Evolutionary conservation across 2,329 filamentous ascomycete species (phyloP).

Genomic region (Geosmithia flava): DNA sequence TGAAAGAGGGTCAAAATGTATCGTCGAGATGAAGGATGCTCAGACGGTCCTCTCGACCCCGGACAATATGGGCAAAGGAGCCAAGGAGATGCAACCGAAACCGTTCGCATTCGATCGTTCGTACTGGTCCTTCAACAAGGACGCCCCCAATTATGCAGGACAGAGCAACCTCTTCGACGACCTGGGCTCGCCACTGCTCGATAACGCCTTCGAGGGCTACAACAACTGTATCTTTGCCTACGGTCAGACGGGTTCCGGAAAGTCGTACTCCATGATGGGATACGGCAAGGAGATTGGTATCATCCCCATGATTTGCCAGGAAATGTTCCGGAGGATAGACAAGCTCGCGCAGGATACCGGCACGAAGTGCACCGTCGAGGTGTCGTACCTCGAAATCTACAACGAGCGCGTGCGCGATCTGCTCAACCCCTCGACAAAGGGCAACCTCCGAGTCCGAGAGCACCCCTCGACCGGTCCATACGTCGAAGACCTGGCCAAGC

Average conservation of each 20-base stretch:
- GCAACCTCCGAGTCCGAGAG: slow-evolving; percentile 92
- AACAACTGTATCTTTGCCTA: slow-evolving; percentile 99
- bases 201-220: slow-evolving; percentile 97
- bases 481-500: slow-evolving; percentile 92
- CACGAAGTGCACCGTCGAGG: slow-evolving; percentile 83
- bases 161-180: slow-evolving; percentile 85
- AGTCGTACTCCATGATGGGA: slow-evolving; percentile 99
- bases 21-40: slow-evolving; percentile 88
- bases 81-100: slow-evolving; percentile 63
- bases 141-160: slow-evolving; percentile 71
- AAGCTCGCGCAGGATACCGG: slow-evolving; percentile 59
- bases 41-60: slow-evolving; percentile 81
- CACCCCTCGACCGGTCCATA: slow-evolving; percentile 96
- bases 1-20: slow-evolving; percentile 87
- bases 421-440: slow-evolving; percentile 88
- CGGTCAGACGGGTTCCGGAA: slow-evolving; percentile 94
- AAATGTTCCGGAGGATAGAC: slow-evolving; percentile 87
- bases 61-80: slow-evolving; percentile 45
- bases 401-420: slow-evolving; percentile 95
- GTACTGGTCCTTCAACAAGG: slow-evolving; percentile 94
- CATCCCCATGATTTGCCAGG: slow-evolving; percentile 91
- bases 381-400: slow-evolving; percentile 98
- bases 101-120: slow-evolving; percentile 92
- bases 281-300: slow-evolving; percentile 94
- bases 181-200: slow-evolving; percentile 76